A percentile compares a stretch with the other conserved stretches of the same genome.
Conservation (phyloP, 1,284 basidiomycete species). For the Apiotrichum laibachii region DNA sequence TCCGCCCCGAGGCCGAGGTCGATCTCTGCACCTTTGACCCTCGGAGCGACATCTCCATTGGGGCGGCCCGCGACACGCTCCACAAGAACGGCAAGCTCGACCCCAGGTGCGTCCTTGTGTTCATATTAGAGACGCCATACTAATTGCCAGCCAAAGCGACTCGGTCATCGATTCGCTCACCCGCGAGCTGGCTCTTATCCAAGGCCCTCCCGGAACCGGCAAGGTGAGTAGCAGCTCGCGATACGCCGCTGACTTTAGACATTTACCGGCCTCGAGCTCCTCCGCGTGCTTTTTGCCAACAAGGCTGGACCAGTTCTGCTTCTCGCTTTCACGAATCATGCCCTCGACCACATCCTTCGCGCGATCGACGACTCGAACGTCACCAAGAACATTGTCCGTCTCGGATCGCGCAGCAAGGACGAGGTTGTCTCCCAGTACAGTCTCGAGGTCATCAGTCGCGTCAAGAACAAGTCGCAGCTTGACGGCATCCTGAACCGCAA, state of each 20-base stretch:
- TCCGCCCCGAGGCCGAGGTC: slow-evolving; percentile 26
- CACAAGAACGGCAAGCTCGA: slow-evolving; percentile 41
- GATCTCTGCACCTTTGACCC: slow-evolving; percentile 46
- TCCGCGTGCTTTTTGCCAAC: slow-evolving; percentile 62
- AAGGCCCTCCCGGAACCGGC: slow-evolving; percentile 74
- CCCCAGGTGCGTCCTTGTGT: slow-evolving; percentile 10
- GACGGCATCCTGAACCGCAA: no score
- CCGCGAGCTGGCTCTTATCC: slow-evolving; percentile 63
- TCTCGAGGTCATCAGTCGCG: slow-evolving; percentile 45
- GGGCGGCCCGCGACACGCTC: slow-evolving; percentile 36
- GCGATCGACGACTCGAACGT: slow-evolving; percentile 63
- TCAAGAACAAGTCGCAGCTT: neutral
- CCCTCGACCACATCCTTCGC: slow-evolving; percentile 65
- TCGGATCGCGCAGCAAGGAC: slow-evolving; percentile 63
- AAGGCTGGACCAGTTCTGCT: slow-evolving; percentile 60
- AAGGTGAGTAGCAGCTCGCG: slow-evolving; percentile 54
- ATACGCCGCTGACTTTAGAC: slow-evolving; percentile 51
- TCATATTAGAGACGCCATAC: neutral
- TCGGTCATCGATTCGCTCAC: slow-evolving; percentile 63
- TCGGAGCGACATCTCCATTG: slow-evolving; percentile 51
- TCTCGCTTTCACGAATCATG: slow-evolving; percentile 73
- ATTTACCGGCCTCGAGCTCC: slow-evolving; percentile 64
- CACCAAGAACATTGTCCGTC: slow-evolving; percentile 61
- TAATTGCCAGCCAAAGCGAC: slow-evolving; percentile 60
- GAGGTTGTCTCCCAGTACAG: slow-evolving; percentile 58